Percentiles rank a stretch among this genome's conserved stretches.
Conservation (phyloP, 257 asterid species). For the Haberlea rhodopensis region DNA sequence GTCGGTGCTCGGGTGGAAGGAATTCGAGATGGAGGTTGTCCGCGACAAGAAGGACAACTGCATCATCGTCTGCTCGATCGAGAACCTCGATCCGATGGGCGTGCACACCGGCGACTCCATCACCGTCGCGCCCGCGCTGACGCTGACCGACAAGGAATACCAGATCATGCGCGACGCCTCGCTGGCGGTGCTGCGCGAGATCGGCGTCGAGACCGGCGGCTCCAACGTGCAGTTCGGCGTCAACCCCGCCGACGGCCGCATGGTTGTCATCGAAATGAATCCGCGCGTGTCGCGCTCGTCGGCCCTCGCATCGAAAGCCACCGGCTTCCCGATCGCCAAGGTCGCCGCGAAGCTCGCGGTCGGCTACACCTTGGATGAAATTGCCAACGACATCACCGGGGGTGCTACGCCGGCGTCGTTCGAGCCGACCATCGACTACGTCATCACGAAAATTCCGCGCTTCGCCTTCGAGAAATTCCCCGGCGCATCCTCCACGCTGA, state of each 20-base stretch:
- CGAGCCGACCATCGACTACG: slow-evolving; percentile 96
- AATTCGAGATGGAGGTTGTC: slow-evolving; percentile 95
- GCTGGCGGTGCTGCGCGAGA: slow-evolving; percentile 90
- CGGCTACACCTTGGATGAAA: slow-evolving; percentile 89
- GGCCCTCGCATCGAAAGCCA: slow-evolving; percentile 94
- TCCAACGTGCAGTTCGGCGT: slow-evolving; percentile 94
- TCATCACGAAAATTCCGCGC: slow-evolving; percentile 91
- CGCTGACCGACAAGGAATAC: slow-evolving; percentile 92
- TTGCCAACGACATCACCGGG: slow-evolving; percentile 93
- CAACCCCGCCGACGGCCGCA: slow-evolving; percentile 87
- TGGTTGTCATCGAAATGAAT: slow-evolving; percentile 96
- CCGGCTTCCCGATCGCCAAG: slow-evolving; percentile 98
- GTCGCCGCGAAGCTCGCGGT: slow-evolving; percentile 97
- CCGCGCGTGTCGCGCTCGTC: slow-evolving; percentile 97
- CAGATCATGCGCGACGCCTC: slow-evolving; percentile 94
- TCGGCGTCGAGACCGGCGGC: slow-evolving; percentile 98
- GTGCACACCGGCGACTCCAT: slow-evolving; percentile 96
- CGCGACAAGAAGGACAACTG: slow-evolving; percentile 93
- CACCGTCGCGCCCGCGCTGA: slow-evolving; percentile 97
- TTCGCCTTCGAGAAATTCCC: slow-evolving; percentile 98
- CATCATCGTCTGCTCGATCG: slow-evolving; percentile 94
- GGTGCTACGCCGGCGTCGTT: slow-evolving; percentile 89
- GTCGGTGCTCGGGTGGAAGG: slow-evolving; percentile 95
- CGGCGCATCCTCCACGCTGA: slow-evolving; percentile 85
- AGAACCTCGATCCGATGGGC: slow-evolving; percentile 97